These are phyloP conservation scores for Schoenoplectus triqueter DNA, from an alignment of 202 grass and related monocot genomes.

Conservation along the genomic window DNA sequence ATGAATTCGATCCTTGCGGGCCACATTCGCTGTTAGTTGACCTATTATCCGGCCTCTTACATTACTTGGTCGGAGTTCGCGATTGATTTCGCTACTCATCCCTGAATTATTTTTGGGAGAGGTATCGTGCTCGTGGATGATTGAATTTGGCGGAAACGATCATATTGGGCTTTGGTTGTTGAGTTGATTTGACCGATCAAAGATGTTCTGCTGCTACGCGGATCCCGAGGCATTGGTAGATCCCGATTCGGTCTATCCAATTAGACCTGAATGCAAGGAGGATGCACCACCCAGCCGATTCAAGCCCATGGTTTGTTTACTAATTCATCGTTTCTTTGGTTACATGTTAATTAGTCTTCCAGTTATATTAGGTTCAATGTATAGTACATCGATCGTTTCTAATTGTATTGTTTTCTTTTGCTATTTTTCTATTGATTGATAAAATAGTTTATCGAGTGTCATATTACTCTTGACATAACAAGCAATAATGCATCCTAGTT, in stretches of 20 bases:
- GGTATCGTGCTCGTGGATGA: background rate
- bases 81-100: background rate
- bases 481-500: background rate
- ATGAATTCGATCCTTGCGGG: background rate
- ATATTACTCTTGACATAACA: background rate
- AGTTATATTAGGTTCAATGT: background rate
- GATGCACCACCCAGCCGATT: conserved; percentile 76
- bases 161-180: background rate
- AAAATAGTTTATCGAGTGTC: background rate
- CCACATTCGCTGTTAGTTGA: conserved; percentile 19
- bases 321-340: background rate
- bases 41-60: background rate
- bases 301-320: conserved; percentile 60
- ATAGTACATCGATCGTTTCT: background rate
- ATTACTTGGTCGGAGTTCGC: background rate
- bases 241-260: conserved; percentile 74
- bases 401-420: background rate
- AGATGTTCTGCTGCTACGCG: conserved; percentile 68
- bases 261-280: conserved; percentile 64
- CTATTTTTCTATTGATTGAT: background rate
- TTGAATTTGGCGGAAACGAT: background rate
- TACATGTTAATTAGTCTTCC: background rate
- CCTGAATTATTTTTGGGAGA: background rate
- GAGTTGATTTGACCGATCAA: background rate
- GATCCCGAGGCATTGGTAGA: conserved; percentile 76